Evolutionary conservation across 2,329 filamentous ascomycete genomes (phyloP).

Genomic region (Claviceps sp.): DNA sequence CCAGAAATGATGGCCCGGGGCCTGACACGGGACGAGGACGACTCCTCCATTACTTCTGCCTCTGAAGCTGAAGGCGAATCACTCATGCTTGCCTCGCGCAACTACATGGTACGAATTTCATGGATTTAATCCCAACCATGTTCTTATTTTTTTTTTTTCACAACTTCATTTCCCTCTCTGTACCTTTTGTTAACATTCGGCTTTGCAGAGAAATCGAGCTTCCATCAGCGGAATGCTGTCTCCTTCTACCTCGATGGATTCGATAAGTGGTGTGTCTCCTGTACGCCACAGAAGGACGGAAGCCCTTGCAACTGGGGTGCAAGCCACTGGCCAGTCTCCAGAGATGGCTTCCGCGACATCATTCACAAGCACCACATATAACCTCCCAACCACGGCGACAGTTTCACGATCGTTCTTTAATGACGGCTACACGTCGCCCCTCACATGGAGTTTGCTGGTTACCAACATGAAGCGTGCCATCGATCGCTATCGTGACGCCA

Average conservation of each 20-base stretch:
- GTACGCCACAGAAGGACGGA: conserved; percentile 44
- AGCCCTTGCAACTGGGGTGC: conserved; percentile 29
- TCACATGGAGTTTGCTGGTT: conserved; percentile 83
- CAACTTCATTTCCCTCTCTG: background rate
- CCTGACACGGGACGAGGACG: conserved; percentile 71
- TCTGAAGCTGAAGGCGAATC: conserved; percentile 74
- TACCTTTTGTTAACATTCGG: background rate
- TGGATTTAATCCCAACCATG: background rate
- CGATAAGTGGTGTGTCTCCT: conserved; percentile 58
- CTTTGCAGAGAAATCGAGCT: conserved; percentile 43
- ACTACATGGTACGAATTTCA: conserved; percentile 45
- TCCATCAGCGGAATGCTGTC: conserved; percentile 62
- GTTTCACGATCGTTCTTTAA: conserved; percentile 82
- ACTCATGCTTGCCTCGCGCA: conserved; percentile 50
- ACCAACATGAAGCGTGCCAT: conserved; percentile 88
- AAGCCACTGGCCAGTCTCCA: conserved; percentile 28
- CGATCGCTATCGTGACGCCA: conserved; percentile 80
- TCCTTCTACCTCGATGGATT: conserved; percentile 83
- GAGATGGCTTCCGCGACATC: conserved; percentile 47
- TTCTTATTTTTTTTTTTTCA: too few relatives aligned
- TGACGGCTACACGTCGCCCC: conserved; percentile 62
- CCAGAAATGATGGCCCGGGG: conserved; percentile 84
- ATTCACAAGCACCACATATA: conserved; percentile 46
- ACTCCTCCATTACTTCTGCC: conserved; percentile 73
- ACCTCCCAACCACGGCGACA: conserved; percentile 41